phyloP scores from a whole-genome alignment of 1,139 yeast genomes.

The Hyphopichia khmerensis region DNA sequence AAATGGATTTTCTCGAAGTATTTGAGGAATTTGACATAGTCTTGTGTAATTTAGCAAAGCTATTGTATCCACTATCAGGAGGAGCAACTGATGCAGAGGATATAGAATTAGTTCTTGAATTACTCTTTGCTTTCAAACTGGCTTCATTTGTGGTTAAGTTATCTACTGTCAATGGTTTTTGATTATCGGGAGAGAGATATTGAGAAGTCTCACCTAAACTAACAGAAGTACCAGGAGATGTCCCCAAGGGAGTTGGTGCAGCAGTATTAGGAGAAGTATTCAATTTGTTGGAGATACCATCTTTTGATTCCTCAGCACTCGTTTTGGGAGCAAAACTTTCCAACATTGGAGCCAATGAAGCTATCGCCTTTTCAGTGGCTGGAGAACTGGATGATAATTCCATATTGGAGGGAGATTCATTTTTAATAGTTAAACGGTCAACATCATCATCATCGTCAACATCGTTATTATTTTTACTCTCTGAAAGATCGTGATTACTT shows the following conservation, averaged over 20 bases:
- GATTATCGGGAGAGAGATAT: not conserved
- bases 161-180: not conserved
- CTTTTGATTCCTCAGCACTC: conserved; percentile 51
- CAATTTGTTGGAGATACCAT: conserved; percentile 13
- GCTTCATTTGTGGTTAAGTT: not conserved
- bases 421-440: not conserved
- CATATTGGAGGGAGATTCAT: conserved; percentile 9
- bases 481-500: conserved; percentile 5
- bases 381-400: conserved; percentile 15
- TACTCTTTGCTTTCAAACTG: conserved; percentile 6
- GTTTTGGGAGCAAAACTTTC: conserved; percentile 73
- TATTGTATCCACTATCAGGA: conserved; percentile 10
- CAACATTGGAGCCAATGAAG: conserved; percentile 74
- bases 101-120: conserved; percentile 3
- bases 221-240: conserved; percentile 1
- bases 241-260: not conserved
- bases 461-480: conserved; percentile 3
- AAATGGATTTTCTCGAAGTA: conserved; percentile 43
- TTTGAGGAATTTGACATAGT: conserved; percentile 40
- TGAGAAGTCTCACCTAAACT: not conserved
- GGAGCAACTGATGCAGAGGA: not conserved
- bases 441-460: conserved; percentile 5
- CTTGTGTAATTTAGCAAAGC: conserved; percentile 25
- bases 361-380: conserved; percentile 60
- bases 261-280: conserved; percentile 6